These are phyloP conservation scores for Quercus suber DNA, from an alignment of 306 rosid genomes.

Conservation along the genomic window DNA sequence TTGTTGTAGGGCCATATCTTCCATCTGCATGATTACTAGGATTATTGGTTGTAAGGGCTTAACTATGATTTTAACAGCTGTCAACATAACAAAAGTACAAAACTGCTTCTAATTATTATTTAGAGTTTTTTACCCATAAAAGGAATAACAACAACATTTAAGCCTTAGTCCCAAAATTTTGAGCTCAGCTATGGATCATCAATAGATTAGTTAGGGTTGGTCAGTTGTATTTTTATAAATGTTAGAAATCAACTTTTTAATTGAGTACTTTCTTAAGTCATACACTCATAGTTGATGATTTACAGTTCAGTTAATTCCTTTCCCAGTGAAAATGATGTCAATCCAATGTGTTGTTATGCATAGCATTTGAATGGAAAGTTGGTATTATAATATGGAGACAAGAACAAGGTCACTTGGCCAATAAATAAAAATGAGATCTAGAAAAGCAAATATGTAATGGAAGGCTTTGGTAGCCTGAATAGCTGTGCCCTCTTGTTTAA, in stretches of 20 bases:
- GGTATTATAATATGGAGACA: neutral
- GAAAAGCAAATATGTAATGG: neutral
- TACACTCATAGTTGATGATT: no score
- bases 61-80: neutral
- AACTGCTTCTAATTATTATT: neutral
- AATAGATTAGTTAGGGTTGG: no score
- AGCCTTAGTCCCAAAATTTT: no score
- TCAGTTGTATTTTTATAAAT: neutral
- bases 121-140: no score
- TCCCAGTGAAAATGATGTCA: neutral
- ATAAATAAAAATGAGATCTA: no score
- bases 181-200: no score
- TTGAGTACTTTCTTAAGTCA: neutral
- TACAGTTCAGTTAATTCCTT: neutral
- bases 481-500: neutral
- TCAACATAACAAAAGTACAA: neutral
- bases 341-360: neutral
- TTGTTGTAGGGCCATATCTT: neutral
- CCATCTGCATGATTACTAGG: neutral
- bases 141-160: no score
- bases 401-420: neutral
- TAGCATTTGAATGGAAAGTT: neutral
- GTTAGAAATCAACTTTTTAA: neutral
- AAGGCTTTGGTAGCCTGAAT: neutral
- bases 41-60: neutral